A percentile compares a stretch with the other conserved stretches of the same genome.
Conservation (phyloP, 2,329 filamentous ascomycete species). For the Sclerotinia minor region DNA sequence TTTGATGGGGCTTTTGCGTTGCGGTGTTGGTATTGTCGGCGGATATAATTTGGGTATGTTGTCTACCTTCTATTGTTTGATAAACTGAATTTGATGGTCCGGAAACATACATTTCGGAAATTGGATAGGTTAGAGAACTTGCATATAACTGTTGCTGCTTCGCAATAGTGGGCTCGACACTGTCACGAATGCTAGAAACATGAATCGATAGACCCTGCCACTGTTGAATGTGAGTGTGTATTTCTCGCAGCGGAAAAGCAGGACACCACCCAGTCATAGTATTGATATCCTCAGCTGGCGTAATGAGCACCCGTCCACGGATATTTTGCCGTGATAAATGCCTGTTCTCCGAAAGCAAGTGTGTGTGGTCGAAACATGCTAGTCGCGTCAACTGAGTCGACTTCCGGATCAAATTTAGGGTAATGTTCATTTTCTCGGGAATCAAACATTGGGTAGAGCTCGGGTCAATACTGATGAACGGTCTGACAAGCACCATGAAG, state of each 20-base stretch:
- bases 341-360: background rate
- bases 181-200: no score
- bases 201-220: background rate
- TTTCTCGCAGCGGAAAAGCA: background rate
- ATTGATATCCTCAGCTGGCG: background rate
- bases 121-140: background rate
- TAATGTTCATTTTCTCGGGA: background rate
- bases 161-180: background rate
- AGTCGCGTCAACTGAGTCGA: background rate
- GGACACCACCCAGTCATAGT: background rate
- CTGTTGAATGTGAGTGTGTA: background rate
- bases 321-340: background rate
- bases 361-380: background rate
- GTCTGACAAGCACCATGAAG: conserved; percentile 4
- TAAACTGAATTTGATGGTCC: background rate
- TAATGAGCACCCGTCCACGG: conserved; percentile 2
- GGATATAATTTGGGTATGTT: background rate
- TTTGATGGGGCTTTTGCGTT: background rate
- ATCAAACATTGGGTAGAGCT: background rate
- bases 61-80: background rate
- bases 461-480: background rate
- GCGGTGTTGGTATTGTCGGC: no score
- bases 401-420: background rate
- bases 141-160: background rate
- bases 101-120: background rate